A percentile compares a stretch with the other conserved stretches of the same genome.
phyloP scores from a whole-genome alignment of 148 eudicot species.

The Nyssa sinensis region DNA sequence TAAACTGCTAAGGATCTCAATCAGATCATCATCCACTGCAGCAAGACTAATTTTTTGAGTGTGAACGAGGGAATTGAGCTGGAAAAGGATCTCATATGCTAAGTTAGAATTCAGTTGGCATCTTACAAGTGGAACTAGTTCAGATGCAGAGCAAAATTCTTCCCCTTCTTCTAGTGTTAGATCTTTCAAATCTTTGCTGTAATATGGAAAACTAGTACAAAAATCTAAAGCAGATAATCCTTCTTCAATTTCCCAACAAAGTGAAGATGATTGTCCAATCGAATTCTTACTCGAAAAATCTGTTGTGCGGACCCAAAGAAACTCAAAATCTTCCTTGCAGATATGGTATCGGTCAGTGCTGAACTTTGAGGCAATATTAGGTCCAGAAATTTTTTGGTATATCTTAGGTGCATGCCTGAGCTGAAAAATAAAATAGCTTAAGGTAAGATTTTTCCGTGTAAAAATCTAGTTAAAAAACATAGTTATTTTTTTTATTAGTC shows the following conservation, averaged over 20 bases:
- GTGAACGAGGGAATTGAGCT: slow-evolving; percentile 88
- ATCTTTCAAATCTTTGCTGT: slow-evolving; percentile 41
- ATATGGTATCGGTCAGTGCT: slow-evolving; percentile 65
- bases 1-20: slow-evolving; percentile 53
- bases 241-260: slow-evolving; percentile 69
- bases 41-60: slow-evolving; percentile 75
- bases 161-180: slow-evolving; percentile 47
- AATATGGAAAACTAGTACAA: slow-evolving; percentile 49
- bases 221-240: slow-evolving; percentile 38
- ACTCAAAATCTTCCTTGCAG: slow-evolving; percentile 84
- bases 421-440: slow-evolving; percentile 34
- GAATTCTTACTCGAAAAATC: slow-evolving; percentile 67
- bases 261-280: slow-evolving; percentile 67
- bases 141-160: slow-evolving; percentile 46
- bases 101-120: slow-evolving; percentile 38
- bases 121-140: slow-evolving; percentile 76
- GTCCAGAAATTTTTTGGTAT: slow-evolving; percentile 64
- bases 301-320: slow-evolving; percentile 81
- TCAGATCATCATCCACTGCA: slow-evolving; percentile 58
- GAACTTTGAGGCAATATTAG: slow-evolving; percentile 54
- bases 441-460: neutral
- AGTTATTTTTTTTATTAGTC: neutral
- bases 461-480: neutral
- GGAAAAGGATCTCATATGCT: slow-evolving; percentile 74
- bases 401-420: slow-evolving; percentile 84